Evolutionary conservation across 2,329 filamentous ascomycete genomes (phyloP).

Genomic region (Colletotrichum acutatum): DNA sequence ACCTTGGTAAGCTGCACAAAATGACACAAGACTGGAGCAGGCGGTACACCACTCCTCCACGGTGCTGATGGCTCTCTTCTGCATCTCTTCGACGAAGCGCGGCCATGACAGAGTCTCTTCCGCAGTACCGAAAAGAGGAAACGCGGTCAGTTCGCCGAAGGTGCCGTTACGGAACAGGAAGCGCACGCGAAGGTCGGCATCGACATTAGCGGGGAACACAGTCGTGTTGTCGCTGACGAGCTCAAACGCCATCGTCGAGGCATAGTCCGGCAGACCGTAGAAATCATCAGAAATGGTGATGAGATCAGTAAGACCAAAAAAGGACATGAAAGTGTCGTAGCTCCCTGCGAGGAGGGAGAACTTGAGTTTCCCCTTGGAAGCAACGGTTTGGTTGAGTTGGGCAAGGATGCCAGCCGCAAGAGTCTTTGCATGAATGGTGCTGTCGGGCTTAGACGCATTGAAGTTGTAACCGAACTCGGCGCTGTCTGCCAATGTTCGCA

Average conservation of each 20-base stretch:
- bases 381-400: slow-evolving; percentile 46
- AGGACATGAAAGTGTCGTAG: slow-evolving; percentile 50
- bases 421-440: slow-evolving; percentile 46
- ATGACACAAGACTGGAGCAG: slow-evolving; percentile 42
- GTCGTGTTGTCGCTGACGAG: slow-evolving; percentile 42
- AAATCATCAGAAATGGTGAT: slow-evolving; percentile 43
- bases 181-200: slow-evolving; percentile 44
- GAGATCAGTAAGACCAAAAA: slow-evolving; percentile 45
- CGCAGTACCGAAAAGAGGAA: slow-evolving; percentile 44
- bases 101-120: slow-evolving; percentile 44
- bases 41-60: slow-evolving; percentile 45
- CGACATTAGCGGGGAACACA: slow-evolving; percentile 41
- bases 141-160: slow-evolving; percentile 41
- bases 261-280: slow-evolving; percentile 47
- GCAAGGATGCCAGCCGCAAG: slow-evolving; percentile 44
- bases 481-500: slow-evolving; percentile 47
- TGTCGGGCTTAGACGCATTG: slow-evolving; percentile 42
- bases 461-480: slow-evolving; percentile 46
- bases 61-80: slow-evolving; percentile 42
- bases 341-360: slow-evolving; percentile 48
- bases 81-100: slow-evolving; percentile 43
- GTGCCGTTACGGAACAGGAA: slow-evolving; percentile 50
- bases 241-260: slow-evolving; percentile 50
- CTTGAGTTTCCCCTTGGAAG: slow-evolving; percentile 44
- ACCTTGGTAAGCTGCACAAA: slow-evolving; percentile 46